Base-by-base conservation (phyloP, 257 asterid species). In the Rubia yunnanensis region DNA sequence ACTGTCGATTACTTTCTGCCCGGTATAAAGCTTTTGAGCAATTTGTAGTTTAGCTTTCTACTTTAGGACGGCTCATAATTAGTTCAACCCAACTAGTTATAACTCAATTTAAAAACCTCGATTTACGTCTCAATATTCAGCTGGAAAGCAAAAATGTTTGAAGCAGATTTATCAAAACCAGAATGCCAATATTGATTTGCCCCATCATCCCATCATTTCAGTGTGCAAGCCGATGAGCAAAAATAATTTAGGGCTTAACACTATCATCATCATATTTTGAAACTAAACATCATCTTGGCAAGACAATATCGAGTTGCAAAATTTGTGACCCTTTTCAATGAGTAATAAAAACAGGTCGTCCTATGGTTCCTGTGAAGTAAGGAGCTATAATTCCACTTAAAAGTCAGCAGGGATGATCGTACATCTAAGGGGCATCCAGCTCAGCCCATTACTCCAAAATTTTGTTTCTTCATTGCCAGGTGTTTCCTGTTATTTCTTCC, bases 391-490 rank as follows among this genome's bases (percentile, higher is more conserved):
- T 41, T 41, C 49, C 49, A 14, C n/a, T n/a, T 14, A 44, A 20
- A 2, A 10, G 2, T 39, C 48, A 13, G 18, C 18, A 39, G 14
- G 7, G 2, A 14, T 5, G 17, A 7, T 36, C 44, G 10, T 13
- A 15, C 50, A 44, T 44, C 49, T 41, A 4, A 3, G n/a, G 18
- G 2, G 17, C n/a, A 53, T 60, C 5, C n/a, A 38, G 14, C 9
- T 55, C 38, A 66, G 67, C 78, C 75, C 8, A 89, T 86, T 71
- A 92, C 15, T 34, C 98, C 95, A 15, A 88, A 58, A 3, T 89
- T 63, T 54, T 85, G 96, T 78, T 92, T 89, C 77, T 83, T 85
- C 87, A 84, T 72, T 20, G 96, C 92, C 58, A 85, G 81, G 56
- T 87, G 91, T 70, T 74, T 87, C 74, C 85, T 81, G 60, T 78